These are phyloP conservation scores for Leccinum fuscescens DNA, from an alignment of 1,284 basidiomycete genomes.

Conservation along the genomic window DNA sequence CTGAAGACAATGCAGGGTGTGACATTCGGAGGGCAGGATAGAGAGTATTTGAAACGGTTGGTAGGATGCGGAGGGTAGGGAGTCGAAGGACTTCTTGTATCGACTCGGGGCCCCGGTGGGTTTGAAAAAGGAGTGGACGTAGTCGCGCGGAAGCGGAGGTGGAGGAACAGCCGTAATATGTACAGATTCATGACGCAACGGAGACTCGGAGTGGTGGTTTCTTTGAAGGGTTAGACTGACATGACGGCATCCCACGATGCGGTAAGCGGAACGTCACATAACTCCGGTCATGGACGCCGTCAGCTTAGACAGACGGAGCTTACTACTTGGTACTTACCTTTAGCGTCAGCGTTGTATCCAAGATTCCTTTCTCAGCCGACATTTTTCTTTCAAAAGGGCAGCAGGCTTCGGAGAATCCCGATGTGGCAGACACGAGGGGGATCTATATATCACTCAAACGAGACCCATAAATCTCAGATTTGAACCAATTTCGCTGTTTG, in stretches of 20 bases:
- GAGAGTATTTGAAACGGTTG: constrained; percentile 32
- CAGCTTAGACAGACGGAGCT: not conserved
- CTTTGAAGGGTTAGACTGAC: constrained; percentile 27
- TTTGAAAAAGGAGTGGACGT: constrained; percentile 30
- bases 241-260: constrained; percentile 35
- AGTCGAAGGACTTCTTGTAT: constrained; percentile 34
- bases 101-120: constrained; percentile 30
- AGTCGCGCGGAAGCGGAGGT: constrained; percentile 16
- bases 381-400: constrained; percentile 2
- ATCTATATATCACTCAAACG: constrained; percentile 20
- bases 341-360: constrained; percentile 1
- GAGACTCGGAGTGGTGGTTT: constrained; percentile 21
- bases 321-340: not conserved
- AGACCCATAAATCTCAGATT: constrained; percentile 32
- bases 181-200: constrained; percentile 26
- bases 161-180: constrained; percentile 25
- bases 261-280: constrained; percentile 17
- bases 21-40: constrained; percentile 36
- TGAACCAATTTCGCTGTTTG: constrained; percentile 15
- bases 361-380: constrained; percentile 9
- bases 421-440: constrained; percentile 9
- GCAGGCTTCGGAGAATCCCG: constrained; percentile 28
- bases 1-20: constrained; percentile 27
- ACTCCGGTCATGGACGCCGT: constrained; percentile 23
- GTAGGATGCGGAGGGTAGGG: constrained; percentile 32